Evolutionary conservation across 169 alveolate genomes (phyloP).

Genomic region (Perkinsus olseni): DNA sequence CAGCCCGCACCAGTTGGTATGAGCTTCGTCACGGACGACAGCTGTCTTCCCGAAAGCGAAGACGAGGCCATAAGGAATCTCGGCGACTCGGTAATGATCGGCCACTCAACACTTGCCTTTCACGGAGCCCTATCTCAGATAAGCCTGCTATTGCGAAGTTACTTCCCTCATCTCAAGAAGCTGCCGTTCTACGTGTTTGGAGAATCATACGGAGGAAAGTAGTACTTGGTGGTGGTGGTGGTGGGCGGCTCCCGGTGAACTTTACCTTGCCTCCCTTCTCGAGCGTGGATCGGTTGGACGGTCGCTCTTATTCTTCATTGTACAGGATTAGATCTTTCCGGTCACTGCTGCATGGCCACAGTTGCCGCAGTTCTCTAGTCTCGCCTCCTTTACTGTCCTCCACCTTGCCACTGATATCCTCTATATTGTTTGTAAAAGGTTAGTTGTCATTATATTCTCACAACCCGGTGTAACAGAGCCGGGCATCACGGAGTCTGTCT

Average conservation of each 20-base stretch:
- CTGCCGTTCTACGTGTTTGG: not conserved
- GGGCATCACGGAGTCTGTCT: no score
- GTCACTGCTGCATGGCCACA: no score
- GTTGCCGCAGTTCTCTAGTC: no score
- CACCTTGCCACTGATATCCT: no score
- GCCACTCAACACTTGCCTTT: no score
- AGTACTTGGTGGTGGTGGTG: not conserved
- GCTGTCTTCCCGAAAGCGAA: not conserved
- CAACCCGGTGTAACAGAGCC: no score
- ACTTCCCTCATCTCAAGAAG: not conserved
- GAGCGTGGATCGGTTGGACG: no score
- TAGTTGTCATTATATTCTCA: no score
- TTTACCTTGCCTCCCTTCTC: not conserved
- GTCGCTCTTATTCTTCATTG: no score
- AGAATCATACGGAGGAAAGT: not conserved
- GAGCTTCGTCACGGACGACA: not conserved
- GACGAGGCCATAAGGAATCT: not conserved
- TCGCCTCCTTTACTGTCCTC: no score
- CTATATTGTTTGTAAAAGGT: no score
- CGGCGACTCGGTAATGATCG: not conserved
- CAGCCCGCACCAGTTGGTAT: not conserved
- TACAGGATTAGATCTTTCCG: no score
- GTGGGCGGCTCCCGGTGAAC: not conserved
- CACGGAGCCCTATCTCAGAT: not conserved
- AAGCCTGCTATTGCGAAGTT: not conserved